phyloP scores from a whole-genome alignment of 2,329 filamentous ascomycete species.

The Fusarium hostae region DNA sequence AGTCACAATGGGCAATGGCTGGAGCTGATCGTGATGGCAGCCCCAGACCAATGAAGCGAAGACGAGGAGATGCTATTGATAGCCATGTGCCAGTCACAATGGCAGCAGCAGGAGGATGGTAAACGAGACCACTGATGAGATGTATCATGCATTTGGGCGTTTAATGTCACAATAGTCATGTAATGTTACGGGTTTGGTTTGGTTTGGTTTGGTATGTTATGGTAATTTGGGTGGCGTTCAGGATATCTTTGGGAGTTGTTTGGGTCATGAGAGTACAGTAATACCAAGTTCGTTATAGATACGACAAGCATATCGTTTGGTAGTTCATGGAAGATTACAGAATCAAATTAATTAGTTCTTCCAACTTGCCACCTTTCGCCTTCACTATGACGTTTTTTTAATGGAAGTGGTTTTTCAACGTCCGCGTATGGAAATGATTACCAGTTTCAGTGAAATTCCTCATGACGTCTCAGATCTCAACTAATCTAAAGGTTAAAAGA shows the following conservation, averaged over 20 bases:
- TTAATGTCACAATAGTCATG: slow-evolving; percentile 32
- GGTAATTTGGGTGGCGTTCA: slow-evolving; percentile 23
- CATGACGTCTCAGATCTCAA: slow-evolving; percentile 5
- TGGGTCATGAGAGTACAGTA: slow-evolving; percentile 14
- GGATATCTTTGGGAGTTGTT: slow-evolving; percentile 13
- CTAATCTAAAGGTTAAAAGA: not conserved
- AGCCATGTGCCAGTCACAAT: slow-evolving; percentile 49
- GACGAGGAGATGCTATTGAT: slow-evolving; percentile 49
- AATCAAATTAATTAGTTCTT: slow-evolving; percentile 3
- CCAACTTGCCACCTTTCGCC: not conserved
- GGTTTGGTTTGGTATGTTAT: not conserved
- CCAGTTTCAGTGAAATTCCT: not conserved
- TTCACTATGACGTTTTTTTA: not conserved
- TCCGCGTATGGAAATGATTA: not conserved
- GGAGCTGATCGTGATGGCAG: slow-evolving; percentile 50
- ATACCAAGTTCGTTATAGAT: slow-evolving; percentile 33
- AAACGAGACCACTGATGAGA: slow-evolving; percentile 19
- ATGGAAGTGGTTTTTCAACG: not conserved
- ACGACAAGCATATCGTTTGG: slow-evolving; percentile 22
- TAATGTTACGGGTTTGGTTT: not conserved
- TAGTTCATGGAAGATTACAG: slow-evolving; percentile 12
- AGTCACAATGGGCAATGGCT: slow-evolving; percentile 49
- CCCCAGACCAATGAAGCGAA: slow-evolving; percentile 52
- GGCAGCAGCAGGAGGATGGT: slow-evolving; percentile 47
- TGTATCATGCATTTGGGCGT: slow-evolving; percentile 33